Evolutionary conservation across 805 yeast species (phyloP).

Genomic region (Teunomyces stri): DNA sequence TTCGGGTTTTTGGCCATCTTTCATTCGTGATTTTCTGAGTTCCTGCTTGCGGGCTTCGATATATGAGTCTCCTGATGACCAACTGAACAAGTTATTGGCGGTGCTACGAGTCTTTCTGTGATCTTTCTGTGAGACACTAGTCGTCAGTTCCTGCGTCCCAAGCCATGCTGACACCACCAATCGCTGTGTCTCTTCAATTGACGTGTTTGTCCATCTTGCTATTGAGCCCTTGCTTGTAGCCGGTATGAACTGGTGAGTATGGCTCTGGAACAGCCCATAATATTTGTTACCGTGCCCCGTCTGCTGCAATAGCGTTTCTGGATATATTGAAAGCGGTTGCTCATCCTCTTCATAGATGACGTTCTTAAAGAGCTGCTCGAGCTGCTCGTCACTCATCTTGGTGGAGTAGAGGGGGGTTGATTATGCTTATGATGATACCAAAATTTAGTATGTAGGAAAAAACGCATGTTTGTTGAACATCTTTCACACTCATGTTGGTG

Average conservation of each 20-base stretch:
- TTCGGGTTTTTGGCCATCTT: conserved; percentile 5
- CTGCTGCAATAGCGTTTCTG: conserved; percentile 34
- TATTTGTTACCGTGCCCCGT: conserved; percentile 27
- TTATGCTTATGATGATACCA: not conserved
- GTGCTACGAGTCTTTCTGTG: conserved; percentile 8
- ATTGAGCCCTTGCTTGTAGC: conserved; percentile 9
- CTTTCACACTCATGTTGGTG: conserved; percentile 3
- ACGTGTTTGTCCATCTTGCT: conserved; percentile 32
- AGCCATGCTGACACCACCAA: conserved; percentile 24
- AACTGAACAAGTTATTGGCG: conserved; percentile 37
- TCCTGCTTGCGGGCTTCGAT: conserved; percentile 31
- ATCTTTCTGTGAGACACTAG: conserved; percentile 1
- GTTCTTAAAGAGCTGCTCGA: not conserved
- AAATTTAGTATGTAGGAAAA: conserved; percentile 2
- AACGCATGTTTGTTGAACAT: not conserved
- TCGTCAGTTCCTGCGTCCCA: conserved; percentile 11
- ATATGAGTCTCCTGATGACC: conserved; percentile 44
- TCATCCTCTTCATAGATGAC: not conserved
- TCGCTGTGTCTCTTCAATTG: conserved; percentile 20
- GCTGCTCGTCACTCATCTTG: conserved; percentile 1
- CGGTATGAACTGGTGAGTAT: conserved; percentile 31
- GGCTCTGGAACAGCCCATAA: conserved; percentile 33
- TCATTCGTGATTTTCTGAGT: conserved; percentile 11
- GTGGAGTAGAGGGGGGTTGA: not conserved
- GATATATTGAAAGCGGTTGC: conserved; percentile 17